phyloP scores from a whole-genome alignment of 371 early-diverging fungal species.

The Apophysomyces variabilis region DNA sequence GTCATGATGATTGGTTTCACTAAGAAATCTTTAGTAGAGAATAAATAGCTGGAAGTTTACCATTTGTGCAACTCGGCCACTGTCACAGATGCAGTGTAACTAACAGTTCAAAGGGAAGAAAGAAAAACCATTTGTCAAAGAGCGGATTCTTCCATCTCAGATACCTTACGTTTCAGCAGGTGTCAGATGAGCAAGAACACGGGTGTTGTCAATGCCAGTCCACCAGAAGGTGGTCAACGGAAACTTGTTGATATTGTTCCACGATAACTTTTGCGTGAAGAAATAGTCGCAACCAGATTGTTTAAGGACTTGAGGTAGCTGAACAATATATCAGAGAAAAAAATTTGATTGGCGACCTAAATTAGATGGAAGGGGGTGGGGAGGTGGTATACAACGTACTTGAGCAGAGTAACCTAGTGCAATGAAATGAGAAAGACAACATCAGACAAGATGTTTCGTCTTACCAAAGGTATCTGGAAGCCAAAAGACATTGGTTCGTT shows the following conservation, averaged over 20 bases:
- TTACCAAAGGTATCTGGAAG: slow-evolving; percentile 92
- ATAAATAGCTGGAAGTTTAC: slow-evolving; percentile 15
- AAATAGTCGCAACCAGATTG: slow-evolving; percentile 89
- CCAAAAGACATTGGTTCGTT: slow-evolving; percentile 87
- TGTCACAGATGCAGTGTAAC: slow-evolving; percentile 44
- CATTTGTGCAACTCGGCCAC: slow-evolving; percentile 46
- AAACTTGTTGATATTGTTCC: slow-evolving; percentile 98
- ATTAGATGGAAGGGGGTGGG: too few species aligned
- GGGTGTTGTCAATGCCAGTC: slow-evolving; percentile 76
- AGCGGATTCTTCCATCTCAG: background rate
- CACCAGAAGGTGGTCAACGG: slow-evolving; percentile 94
- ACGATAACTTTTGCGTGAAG: slow-evolving; percentile 97
- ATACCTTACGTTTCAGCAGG: slow-evolving; percentile 77
- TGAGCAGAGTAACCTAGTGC: slow-evolving; percentile 55
- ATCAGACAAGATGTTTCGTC: background rate
- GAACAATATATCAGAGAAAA: background rate
- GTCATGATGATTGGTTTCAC: slow-evolving; percentile 48
- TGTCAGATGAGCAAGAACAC: slow-evolving; percentile 82
- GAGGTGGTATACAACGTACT: slow-evolving; percentile 4
- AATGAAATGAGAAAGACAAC: too few species aligned
- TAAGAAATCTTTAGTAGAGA: background rate
- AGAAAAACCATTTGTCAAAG: background rate
- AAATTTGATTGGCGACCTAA: too few species aligned
- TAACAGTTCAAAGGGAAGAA: slow-evolving; percentile 4
- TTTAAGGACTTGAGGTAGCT: slow-evolving; percentile 90